Percentiles rank a stretch among this genome's conserved stretches.
Evolutionary conservation across 495 filamentous ascomycete genomes (phyloP).

Genomic region (Neurospora tetrasperma): DNA sequence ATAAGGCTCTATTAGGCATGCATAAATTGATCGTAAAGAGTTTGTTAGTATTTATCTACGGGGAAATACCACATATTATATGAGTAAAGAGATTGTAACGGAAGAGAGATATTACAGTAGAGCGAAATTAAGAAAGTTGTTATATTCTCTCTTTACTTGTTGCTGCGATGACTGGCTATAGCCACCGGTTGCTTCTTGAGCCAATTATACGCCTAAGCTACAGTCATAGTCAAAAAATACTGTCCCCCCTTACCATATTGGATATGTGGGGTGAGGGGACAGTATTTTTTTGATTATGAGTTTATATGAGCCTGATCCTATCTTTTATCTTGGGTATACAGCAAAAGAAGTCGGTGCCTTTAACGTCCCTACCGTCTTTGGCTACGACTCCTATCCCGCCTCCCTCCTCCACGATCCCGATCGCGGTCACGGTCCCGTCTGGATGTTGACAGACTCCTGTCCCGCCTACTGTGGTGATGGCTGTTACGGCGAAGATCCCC

Average conservation of each 20-base stretch:
- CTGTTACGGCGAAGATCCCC: not conserved
- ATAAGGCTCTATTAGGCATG: not conserved
- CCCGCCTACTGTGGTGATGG: not conserved
- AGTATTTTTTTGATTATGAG: no score
- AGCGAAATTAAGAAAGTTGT: not conserved
- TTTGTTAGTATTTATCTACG: not conserved
- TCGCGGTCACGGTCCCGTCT: constrained; percentile 12
- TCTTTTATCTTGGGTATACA: not conserved
- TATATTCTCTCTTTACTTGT: not conserved
- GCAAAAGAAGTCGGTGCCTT: not conserved
- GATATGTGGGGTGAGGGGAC: no score
- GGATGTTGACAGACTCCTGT: constrained; percentile 3
- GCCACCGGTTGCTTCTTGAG: not conserved
- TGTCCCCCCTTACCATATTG: no score
- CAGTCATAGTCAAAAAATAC: no score
- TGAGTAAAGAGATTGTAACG: not conserved
- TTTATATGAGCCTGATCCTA: not conserved
- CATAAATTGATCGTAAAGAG: not conserved
- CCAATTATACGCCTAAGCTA: not conserved
- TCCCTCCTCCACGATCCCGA: constrained; percentile 3
- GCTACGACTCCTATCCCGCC: constrained; percentile 13
- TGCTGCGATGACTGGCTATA: not conserved
- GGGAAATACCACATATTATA: not conserved
- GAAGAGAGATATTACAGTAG: not conserved
- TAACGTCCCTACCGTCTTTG: constrained; percentile 9